Evolutionary conservation across 129 eudicot genomes (phyloP).

Genomic region (Flaveria ramosissima): DNA sequence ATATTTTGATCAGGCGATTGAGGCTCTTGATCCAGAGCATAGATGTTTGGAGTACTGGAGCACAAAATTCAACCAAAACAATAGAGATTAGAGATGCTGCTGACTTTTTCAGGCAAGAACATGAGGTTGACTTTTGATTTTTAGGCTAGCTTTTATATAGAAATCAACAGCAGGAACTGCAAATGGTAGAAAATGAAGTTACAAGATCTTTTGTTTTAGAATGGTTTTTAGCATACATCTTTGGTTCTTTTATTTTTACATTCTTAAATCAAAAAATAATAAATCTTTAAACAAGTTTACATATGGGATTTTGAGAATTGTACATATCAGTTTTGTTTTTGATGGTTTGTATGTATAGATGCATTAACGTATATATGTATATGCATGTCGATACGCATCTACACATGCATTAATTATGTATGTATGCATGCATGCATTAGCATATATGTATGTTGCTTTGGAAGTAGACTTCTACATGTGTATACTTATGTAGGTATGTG

Average conservation of each 20-base stretch:
- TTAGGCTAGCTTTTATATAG: slow-evolving; percentile 32
- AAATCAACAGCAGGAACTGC: slow-evolving; percentile 25
- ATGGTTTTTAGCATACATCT: slow-evolving; percentile 26
- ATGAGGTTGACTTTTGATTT: slow-evolving; percentile 35
- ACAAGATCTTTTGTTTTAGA: slow-evolving; percentile 24
- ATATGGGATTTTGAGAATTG: slow-evolving; percentile 21
- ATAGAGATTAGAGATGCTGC: slow-evolving; percentile 25
- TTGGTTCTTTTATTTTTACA: slow-evolving; percentile 23
- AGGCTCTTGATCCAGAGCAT: slow-evolving; percentile 51
- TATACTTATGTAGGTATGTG: too few relatives aligned
- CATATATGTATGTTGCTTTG: too few relatives aligned
- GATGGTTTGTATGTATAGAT: not conserved
- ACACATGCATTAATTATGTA: not conserved
- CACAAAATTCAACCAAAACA: slow-evolving; percentile 25
- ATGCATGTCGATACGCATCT: not conserved
- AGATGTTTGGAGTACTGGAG: slow-evolving; percentile 54
- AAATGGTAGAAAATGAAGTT: slow-evolving; percentile 22
- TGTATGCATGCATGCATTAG: not conserved
- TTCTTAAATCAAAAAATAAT: not conserved
- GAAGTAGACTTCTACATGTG: too few relatives aligned
- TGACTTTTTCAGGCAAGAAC: slow-evolving; percentile 9
- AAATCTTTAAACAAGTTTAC: not conserved
- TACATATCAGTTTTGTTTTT: slow-evolving; percentile 30
- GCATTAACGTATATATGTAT: not conserved
- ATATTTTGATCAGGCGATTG: slow-evolving; percentile 41